These are phyloP conservation scores for Margaritispora aquatica DNA, from an alignment of 495 filamentous ascomycete species.

Conservation along the genomic window DNA sequence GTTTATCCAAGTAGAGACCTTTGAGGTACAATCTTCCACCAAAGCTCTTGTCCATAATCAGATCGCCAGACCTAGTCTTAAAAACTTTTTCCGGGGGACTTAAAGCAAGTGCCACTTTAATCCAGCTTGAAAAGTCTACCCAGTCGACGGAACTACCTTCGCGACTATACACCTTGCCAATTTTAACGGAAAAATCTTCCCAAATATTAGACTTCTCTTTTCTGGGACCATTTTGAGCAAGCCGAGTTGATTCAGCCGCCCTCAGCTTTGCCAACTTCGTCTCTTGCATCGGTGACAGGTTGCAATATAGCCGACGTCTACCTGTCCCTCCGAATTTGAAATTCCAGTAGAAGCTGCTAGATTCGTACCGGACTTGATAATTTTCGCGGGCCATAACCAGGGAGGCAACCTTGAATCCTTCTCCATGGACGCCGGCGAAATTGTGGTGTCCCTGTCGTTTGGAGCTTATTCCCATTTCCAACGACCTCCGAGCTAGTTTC, in stretches of 20 bases:
- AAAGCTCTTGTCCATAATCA: constrained; percentile 20
- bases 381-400: constrained; percentile 20
- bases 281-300: constrained; percentile 1
- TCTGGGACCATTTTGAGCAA: neutral
- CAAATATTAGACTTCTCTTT: constrained; percentile 8
- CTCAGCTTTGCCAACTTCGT: neutral
- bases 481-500: neutral
- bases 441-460: constrained; percentile 11
- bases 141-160: constrained; percentile 6
- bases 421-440: constrained; percentile 23
- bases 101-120: constrained; percentile 20
- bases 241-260: neutral
- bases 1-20: constrained; percentile 13
- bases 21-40: constrained; percentile 20
- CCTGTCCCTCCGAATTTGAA: constrained; percentile 11
- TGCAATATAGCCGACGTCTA: neutral
- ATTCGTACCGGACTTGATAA: constrained; percentile 19
- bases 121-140: constrained; percentile 20
- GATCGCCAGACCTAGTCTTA: constrained; percentile 18
- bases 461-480: constrained; percentile 8
- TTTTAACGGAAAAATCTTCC: constrained; percentile 24
- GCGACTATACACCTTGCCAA: constrained; percentile 6
- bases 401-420: constrained; percentile 28
- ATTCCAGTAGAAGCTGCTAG: constrained; percentile 19
- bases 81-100: constrained; percentile 14